phyloP scores from a whole-genome alignment of 2,329 filamentous ascomycete species.

The Talaromyces sp. region DNA sequence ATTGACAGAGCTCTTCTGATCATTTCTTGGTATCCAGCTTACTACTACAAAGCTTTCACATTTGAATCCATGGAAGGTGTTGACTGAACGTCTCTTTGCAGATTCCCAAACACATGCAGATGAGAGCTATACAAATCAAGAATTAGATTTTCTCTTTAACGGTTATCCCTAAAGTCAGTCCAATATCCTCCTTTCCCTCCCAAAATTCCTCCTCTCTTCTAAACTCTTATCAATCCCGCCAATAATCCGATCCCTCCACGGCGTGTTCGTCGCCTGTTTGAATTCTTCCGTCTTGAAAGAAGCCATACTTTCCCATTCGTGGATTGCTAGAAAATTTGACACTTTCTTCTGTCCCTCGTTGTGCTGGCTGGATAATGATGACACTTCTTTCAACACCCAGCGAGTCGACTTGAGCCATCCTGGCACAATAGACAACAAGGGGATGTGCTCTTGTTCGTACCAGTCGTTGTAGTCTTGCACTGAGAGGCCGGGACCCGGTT shows the following conservation, averaged over 20 bases:
- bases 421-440: not conserved
- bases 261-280: not conserved
- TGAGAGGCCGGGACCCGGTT: not conserved
- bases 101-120: not conserved
- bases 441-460: slow-evolving; percentile 9
- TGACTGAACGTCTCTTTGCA: not conserved
- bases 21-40: not conserved
- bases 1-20: not conserved
- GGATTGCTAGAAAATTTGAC: not conserved
- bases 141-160: not conserved
- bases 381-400: not conserved
- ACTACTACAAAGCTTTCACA: not conserved
- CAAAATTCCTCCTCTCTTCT: slow-evolving; percentile 3
- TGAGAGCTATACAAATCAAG: not conserved
- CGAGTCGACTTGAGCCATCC: slow-evolving; percentile 12
- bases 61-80: not conserved
- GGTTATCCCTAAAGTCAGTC: not conserved
- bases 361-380: not conserved
- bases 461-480: slow-evolving; percentile 7
- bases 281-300: not conserved
- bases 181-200: not conserved
- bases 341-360: not conserved
- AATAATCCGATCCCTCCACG: slow-evolving; percentile 4
- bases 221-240: not conserved
- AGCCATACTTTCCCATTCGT: not conserved